Evolutionary conservation across 495 filamentous ascomycete species (phyloP), one percentile per base, ranked within the genome.

Genomic region (Saxophila tyrrhenica): DNA sequence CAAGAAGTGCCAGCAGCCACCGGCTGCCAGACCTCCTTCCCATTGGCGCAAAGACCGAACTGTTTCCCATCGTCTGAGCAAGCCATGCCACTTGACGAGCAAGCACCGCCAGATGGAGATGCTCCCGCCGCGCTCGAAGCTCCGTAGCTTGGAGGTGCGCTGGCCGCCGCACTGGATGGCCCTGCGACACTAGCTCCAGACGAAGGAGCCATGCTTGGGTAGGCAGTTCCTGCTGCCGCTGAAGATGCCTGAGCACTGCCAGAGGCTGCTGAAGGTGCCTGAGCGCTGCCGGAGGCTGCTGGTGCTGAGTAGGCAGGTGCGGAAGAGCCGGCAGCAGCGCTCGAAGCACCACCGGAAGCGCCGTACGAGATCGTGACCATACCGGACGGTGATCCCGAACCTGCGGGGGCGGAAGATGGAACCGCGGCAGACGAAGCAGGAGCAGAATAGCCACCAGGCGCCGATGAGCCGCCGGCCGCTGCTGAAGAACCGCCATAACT

Each of bases 1-100:
- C 67, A 69, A 25, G 48, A 65, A 11, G 67, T 69, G 1, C 67
- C 67, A 10, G 54, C 49, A 20, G 67, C 67, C 1, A 69, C 64
- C 39, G 63, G 45, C 51, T 65, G 64, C 38, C 51, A 66, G 25
- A 60, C 57, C 21, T 63, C 61, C 1, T 52, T 52, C 25, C 65
- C 67, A 45, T 64, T 38, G 47, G 64, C 56, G 62, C 67, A 69
- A 21, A 69, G 35, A 22, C 64, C 67, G 38, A 62, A 69, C 45
- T 66, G 58, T 17, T 25, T 42, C 43, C 63, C 65, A 21, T 64
- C 57, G 3, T 47, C 22, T 24, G 48, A 35, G 57, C 66, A 69
- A 41, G 51, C 11, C 2, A 51, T 38, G n/a, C 45, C 20, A 2
- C 2, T 3, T 17, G 2, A 2, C 2, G 49, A 51, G 38, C 49